Conservation (phyloP, 805 yeast species). For the Pichia rugopelliculosa region DNA sequence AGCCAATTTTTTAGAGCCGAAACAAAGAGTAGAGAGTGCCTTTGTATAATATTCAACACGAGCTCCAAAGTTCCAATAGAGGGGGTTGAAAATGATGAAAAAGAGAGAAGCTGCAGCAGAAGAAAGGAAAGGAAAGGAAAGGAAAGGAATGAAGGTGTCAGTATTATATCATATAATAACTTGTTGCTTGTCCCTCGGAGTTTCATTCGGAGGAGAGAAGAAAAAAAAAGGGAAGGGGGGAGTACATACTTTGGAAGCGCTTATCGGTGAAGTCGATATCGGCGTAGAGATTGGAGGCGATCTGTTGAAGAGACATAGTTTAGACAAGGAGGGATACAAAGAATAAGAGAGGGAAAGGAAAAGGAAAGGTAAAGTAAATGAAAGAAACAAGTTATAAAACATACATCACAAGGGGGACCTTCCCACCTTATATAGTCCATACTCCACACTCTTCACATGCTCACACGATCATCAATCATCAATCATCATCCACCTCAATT, state of each 20-base stretch:
- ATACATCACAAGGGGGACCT: neutral
- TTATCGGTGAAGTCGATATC: slow-evolving; percentile 21
- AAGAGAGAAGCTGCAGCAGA: slow-evolving; percentile 39
- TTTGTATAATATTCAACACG: slow-evolving; percentile 76
- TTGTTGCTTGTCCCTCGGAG: no score
- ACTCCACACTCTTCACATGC: neutral
- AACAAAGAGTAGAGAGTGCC: slow-evolving; percentile 64
- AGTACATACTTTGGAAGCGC: slow-evolving; percentile 21
- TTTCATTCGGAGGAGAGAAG: no score
- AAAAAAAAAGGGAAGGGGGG: neutral
- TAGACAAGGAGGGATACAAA: no score
- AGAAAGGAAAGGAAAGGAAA: neutral
- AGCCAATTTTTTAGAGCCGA: slow-evolving; percentile 60
- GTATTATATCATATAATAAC: no score
- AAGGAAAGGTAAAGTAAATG: no score
- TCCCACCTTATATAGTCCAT: neutral
- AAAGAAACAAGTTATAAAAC: no score
- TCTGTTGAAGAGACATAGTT: slow-evolving; percentile 8
- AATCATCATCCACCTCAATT: neutral
- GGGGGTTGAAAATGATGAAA: slow-evolving; percentile 83
- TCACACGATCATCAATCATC: no score
- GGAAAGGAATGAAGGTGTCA: neutral
- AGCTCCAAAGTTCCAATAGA: slow-evolving; percentile 93
- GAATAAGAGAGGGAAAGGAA: no score
- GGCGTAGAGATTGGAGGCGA: slow-evolving; percentile 11